Evolutionary conservation across 495 filamentous ascomycete genomes (phyloP).

Genomic region (Corynascus novoguineensis): DNA sequence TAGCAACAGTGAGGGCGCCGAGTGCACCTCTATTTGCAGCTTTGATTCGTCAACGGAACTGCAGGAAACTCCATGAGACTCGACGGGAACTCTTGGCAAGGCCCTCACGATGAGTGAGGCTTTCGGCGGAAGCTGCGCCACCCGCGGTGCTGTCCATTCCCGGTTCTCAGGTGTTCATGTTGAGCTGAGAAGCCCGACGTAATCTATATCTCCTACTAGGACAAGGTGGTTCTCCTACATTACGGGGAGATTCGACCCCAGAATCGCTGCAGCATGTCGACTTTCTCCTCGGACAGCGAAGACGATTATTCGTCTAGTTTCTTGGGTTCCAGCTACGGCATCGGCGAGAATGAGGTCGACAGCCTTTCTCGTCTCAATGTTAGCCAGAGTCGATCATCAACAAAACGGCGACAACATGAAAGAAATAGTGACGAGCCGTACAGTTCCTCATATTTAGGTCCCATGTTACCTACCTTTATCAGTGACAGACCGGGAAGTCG

Average conservation of each 20-base stretch:
- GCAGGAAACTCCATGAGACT: background rate
- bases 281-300: background rate
- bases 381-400: too few relatives aligned
- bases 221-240: background rate
- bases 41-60: background rate
- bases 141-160: background rate
- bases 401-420: too few relatives aligned
- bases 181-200: background rate
- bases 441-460: too few relatives aligned
- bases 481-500: too few relatives aligned
- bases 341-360: too few relatives aligned
- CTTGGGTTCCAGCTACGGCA: background rate
- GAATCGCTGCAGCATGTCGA: background rate
- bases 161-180: background rate
- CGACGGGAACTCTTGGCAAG: background rate
- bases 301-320: background rate
- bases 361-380: too few relatives aligned
- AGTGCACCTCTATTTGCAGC: background rate
- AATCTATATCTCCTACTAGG: background rate
- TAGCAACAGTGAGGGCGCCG: background rate
- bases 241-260: background rate
- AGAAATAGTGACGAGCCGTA: too few relatives aligned
- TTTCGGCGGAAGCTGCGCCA: background rate
- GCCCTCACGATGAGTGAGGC: background rate
- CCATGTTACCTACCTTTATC: too few relatives aligned